Evolutionary conservation across 768 basidiomycete genomes (phyloP).

Genomic region (Termitomyces sp.): DNA sequence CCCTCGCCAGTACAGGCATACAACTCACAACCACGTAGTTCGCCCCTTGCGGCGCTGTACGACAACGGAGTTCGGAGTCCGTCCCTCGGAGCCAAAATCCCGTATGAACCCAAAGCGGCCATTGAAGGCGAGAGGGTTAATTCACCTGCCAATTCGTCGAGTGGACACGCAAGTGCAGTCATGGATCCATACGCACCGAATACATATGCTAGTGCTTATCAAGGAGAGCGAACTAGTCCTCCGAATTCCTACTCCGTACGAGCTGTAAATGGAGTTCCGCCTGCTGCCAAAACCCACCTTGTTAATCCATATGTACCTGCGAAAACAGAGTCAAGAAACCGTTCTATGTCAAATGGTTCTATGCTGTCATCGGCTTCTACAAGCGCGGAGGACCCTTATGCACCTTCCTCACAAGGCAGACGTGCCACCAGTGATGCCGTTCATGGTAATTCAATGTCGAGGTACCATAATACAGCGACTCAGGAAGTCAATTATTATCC

Average conservation of each 20-base stretch:
- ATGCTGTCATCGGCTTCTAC: constrained; percentile 28
- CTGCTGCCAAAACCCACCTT: constrained; percentile 12
- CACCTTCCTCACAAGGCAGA: constrained; percentile 23
- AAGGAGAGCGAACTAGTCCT: constrained; percentile 27
- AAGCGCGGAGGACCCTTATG: constrained; percentile 35
- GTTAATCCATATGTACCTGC: constrained; percentile 16
- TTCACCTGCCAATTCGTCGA: constrained; percentile 6
- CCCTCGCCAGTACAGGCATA: constrained; percentile 3
- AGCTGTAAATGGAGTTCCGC: constrained; percentile 24
- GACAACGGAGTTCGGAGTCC: constrained; percentile 6
- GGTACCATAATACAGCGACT: constrained; percentile 22
- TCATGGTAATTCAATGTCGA: constrained; percentile 24
- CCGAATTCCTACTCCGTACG: constrained; percentile 22
- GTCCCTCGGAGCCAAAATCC: background rate
- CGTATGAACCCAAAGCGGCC: constrained; percentile 11
- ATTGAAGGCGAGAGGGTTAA: constrained; percentile 8
- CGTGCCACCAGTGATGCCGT: constrained; percentile 25
- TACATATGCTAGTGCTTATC: constrained; percentile 22
- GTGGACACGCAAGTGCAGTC: constrained; percentile 14
- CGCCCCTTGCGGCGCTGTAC: constrained; percentile 3
- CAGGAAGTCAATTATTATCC: constrained; percentile 18
- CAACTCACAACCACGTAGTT: constrained; percentile 9
- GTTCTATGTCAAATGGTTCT: constrained; percentile 47
- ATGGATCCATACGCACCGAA: constrained; percentile 37
- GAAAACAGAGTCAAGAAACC: constrained; percentile 27